A percentile compares a stretch with the other conserved stretches of the same genome.
Evolutionary conservation across 257 asterid species (phyloP).

Genomic region (Primulina tabacum): DNA sequence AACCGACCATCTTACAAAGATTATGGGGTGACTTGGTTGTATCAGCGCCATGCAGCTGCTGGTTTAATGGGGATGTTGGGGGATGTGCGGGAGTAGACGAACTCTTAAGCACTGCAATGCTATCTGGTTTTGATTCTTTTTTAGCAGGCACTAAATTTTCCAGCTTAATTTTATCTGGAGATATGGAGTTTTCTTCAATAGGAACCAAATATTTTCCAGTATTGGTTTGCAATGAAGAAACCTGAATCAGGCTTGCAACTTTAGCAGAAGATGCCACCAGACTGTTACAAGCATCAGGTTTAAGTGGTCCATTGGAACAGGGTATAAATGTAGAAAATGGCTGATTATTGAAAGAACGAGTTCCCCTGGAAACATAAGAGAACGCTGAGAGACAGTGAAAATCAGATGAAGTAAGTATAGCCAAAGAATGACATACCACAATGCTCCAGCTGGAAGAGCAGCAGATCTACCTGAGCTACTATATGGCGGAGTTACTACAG

Average conservation of each 20-base stretch:
- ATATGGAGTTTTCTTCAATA: constrained; percentile 33
- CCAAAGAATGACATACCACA: constrained; percentile 51
- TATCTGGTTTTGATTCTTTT: constrained; percentile 37
- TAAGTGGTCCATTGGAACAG: constrained; percentile 39
- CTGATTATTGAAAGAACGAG: constrained; percentile 59
- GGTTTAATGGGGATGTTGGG: constrained; percentile 29
- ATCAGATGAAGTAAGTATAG: constrained; percentile 14
- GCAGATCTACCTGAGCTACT: constrained; percentile 87
- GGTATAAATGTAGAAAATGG: constrained; percentile 35
- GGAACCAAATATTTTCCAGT: constrained; percentile 43
- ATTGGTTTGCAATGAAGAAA: constrained; percentile 39
- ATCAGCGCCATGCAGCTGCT: constrained; percentile 37
- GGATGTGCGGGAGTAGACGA: constrained; percentile 29
- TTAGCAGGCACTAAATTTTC: constrained; percentile 34
- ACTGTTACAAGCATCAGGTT: constrained; percentile 37
- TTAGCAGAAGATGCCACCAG: constrained; percentile 44
- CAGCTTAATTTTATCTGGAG: constrained; percentile 34
- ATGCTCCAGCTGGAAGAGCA: constrained; percentile 93
- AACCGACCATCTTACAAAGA: constrained; percentile 29
- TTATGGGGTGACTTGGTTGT: constrained; percentile 34
- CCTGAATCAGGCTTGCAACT: constrained; percentile 47
- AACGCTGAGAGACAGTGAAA: constrained; percentile 21
- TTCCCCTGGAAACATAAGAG: constrained; percentile 58
- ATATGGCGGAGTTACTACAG: constrained; percentile 54
- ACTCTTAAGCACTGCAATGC: constrained; percentile 28